phyloP scores from a whole-genome alignment of 345 rosid species.

The Cardamine resedifolia region DNA sequence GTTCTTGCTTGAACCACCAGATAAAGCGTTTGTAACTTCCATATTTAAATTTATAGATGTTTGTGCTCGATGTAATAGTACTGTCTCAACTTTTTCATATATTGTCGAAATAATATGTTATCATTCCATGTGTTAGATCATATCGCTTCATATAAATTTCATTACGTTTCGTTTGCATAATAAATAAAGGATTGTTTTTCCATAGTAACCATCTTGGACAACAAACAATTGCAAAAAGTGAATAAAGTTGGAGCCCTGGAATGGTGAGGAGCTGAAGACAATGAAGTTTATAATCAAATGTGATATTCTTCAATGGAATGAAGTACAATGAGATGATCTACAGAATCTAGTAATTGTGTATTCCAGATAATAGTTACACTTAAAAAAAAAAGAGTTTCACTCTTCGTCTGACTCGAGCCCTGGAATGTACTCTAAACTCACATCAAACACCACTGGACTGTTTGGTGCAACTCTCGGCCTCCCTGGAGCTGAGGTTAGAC shows the following conservation, averaged over 20 bases:
- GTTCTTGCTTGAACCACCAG: not conserved
- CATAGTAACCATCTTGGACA: not conserved
- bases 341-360: conserved; percentile 7
- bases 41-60: not conserved
- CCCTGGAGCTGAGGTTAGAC: conserved; percentile 87
- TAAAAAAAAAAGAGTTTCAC: conserved; percentile 19
- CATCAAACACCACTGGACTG: conserved; percentile 85
- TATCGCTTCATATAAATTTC: not conserved
- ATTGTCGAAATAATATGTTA: not conserved
- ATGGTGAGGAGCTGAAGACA: not conserved
- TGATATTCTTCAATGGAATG: not conserved
- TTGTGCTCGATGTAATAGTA: not conserved
- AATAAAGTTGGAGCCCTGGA: not conserved
- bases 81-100: not conserved
- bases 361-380: not conserved
- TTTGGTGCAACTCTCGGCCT: conserved; percentile 94
- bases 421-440: conserved; percentile 88
- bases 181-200: not conserved
- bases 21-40: not conserved
- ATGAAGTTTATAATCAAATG: not conserved
- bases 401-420: conserved; percentile 80
- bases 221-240: not conserved
- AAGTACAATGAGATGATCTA: conserved; percentile 1
- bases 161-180: not conserved
- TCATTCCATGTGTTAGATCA: not conserved